These are phyloP conservation scores for Xanthoconium purpureum DNA, from an alignment of 768 basidiomycete genomes.

Conservation along the genomic window DNA sequence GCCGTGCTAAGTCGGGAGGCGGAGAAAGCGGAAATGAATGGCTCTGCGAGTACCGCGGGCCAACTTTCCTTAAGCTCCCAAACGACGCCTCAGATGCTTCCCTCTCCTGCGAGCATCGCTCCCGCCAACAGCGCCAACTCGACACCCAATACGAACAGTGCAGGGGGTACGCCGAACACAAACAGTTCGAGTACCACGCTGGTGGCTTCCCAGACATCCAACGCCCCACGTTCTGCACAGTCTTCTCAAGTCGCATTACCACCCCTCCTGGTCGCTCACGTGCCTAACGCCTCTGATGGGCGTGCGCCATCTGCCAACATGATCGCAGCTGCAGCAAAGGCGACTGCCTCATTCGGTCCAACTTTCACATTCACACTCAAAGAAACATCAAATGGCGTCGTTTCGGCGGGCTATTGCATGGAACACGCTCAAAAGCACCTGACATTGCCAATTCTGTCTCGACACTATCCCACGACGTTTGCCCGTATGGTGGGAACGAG, in stretches of 20 bases:
- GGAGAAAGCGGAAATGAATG: slow-evolving; percentile 36
- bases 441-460: slow-evolving; percentile 63
- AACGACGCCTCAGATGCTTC: slow-evolving; percentile 70
- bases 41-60: slow-evolving; percentile 22
- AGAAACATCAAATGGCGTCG: slow-evolving; percentile 35
- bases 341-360: slow-evolving; percentile 29
- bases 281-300: slow-evolving; percentile 30
- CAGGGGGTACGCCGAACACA: slow-evolving; percentile 52
- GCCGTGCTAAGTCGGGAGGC: slow-evolving; percentile 32
- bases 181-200: slow-evolving; percentile 24
- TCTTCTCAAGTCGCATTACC: slow-evolving; percentile 40
- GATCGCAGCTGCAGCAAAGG: slow-evolving; percentile 32
- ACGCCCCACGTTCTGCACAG: slow-evolving; percentile 27
- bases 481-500: slow-evolving; percentile 68
- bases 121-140: slow-evolving; percentile 72
- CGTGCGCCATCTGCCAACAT: slow-evolving; percentile 26
- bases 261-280: slow-evolving; percentile 32
- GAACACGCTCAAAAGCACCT: slow-evolving; percentile 49
- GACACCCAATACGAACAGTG: slow-evolving; percentile 60
- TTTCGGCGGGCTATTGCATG: slow-evolving; percentile 44
- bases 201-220: slow-evolving; percentile 25
- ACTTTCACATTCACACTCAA: slow-evolving; percentile 25
- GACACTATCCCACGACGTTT: slow-evolving; percentile 74
- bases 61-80: slow-evolving; percentile 32
- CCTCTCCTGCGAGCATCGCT: slow-evolving; percentile 70